Evolutionary conservation across 345 rosid genomes (phyloP).

Genomic region (rapeseed (Brassica napus)): Da-Ae NC_063439.1:4714501-4715000

Average conservation of each 20-base stretch:
- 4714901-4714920: constrained; percentile 92
- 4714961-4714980: constrained; percentile 99
- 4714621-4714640: constrained; percentile 73
- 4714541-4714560: constrained; percentile 45
- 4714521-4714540: constrained; percentile 52
- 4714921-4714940: constrained; percentile 54
- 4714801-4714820: constrained; percentile 81
- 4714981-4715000: constrained; percentile 86
- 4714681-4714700: constrained; percentile 98
- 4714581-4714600: constrained; percentile 89
- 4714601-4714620: constrained; percentile 72
- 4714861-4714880: constrained; percentile 93
- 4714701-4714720: constrained; percentile 51
- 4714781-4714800: constrained; percentile 80
- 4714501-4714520: constrained; percentile 60
- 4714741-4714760: background rate
- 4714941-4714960: constrained; percentile 79
- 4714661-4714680: constrained; percentile 96
- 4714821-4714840: constrained; percentile 94
- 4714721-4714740: background rate
- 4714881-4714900: constrained; percentile 98
- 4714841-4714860: constrained; percentile 99
- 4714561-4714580: constrained; percentile 67
- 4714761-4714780: constrained; percentile 46
- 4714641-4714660: constrained; percentile 82